Evolutionary conservation across 2,329 filamentous ascomycete species (phyloP), one percentile per base, ranked within the genome.

Genomic region (Exutisphaerella laricina): DNA sequence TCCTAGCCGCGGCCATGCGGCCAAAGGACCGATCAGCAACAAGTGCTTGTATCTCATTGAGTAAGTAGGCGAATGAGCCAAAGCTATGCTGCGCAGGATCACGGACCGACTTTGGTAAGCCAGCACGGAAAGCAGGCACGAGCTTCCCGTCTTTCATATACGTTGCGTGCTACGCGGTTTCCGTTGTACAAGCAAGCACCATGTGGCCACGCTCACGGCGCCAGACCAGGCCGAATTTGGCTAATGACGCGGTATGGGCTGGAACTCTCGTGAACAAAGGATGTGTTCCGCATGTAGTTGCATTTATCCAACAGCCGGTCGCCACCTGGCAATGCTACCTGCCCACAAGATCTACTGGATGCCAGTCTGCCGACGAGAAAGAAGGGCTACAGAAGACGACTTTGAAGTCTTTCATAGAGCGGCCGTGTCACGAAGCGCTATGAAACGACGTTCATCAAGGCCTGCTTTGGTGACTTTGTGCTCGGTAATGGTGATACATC

Each of bases 231-330:
- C 50, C 45, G 8, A 21, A 44, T 41, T 6, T 20, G 43, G 50
- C 30, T 42, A 34, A 32, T 23, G 33, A 39, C 23, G 23, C 44
- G 43, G 40, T 32, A 38, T 32, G 37, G 39, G 44, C 46, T 46
- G 50, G 45, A 44, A 25, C 21, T 22, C 46, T 42, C 21, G 28
- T 39, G 31, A 45, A 46, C 41, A 48, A 49, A 35, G 44, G 47
- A 35, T 21, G 14, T 22, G n/a, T 28, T 35, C 44, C 50, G 50
- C 44, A 46, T 48, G 44, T 45, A 46, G 45, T 45, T 25, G 42
- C 39, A 48, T 43, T 35, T 20, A 35, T 12, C 20, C 18, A 35
- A 17, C 33, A 14, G 3, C 33, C 32, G 32, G 16, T 6, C 5
- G 2, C 30, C 13, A 32, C 30, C 14, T 18, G 13, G 30, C 1